A percentile compares a stretch with the other conserved stretches of the same genome.
These are phyloP conservation scores for Gillenia trifoliata DNA, from an alignment of 306 rosid species.

Conservation along the genomic window DNA sequence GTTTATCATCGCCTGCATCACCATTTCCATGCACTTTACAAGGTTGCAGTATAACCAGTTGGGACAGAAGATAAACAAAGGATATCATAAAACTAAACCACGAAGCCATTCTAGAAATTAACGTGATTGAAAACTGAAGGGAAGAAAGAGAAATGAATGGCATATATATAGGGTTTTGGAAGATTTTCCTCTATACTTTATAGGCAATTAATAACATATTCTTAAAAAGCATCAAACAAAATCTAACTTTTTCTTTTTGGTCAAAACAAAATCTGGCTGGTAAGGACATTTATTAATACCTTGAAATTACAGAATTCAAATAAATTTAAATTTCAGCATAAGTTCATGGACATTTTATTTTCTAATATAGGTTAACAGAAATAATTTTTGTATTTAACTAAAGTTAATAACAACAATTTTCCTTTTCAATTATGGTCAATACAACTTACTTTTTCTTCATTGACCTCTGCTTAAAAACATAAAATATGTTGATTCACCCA, in stretches of 20 bases:
- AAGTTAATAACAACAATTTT: too few relatives aligned
- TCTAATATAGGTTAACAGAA: too few relatives aligned
- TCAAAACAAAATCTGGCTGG: not conserved
- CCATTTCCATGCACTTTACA: not conserved
- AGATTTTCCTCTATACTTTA: not conserved
- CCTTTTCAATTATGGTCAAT: too few relatives aligned
- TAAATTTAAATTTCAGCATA: too few relatives aligned
- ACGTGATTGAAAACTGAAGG: not conserved
- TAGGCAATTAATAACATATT: too few relatives aligned
- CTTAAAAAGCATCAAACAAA: not conserved
- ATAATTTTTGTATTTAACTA: too few relatives aligned
- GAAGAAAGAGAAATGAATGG: not conserved
- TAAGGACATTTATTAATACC: not conserved
- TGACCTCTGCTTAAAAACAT: too few relatives aligned
- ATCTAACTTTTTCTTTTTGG: not conserved
- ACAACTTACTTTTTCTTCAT: too few relatives aligned
- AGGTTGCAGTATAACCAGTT: not conserved
- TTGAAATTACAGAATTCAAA: too few relatives aligned
- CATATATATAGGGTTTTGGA: not conserved
- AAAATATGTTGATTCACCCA: too few relatives aligned
- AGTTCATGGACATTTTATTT: too few relatives aligned
- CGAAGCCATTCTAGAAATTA: not conserved
- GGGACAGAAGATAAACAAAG: not conserved
- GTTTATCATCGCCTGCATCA: not conserved
- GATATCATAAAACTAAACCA: not conserved